phyloP scores from a whole-genome alignment of 305 asterid species.

The Ilex paraguariensis region DNA sequence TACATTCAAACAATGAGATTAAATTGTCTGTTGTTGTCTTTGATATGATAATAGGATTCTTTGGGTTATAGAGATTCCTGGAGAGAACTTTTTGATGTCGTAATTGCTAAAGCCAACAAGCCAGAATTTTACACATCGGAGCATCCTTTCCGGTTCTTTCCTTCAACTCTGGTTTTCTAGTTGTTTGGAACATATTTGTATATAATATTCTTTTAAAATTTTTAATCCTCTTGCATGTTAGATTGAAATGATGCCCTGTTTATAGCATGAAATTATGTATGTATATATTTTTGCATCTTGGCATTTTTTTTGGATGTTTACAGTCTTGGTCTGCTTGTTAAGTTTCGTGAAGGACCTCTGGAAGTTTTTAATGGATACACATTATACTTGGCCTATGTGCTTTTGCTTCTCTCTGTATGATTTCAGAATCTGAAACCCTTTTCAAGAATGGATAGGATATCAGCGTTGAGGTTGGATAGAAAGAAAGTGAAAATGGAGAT shows the following conservation, averaged over 20 bases:
- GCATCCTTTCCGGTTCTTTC: slow-evolving; percentile 84
- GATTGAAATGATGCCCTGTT: no score
- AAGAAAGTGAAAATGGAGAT: no score
- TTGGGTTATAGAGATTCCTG: slow-evolving; percentile 75
- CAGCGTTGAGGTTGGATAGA: no score
- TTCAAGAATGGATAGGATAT: no score
- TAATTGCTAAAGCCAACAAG: slow-evolving; percentile 92
- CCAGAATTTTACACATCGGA: slow-evolving; percentile 97
- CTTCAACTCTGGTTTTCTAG: slow-evolving; percentile 12
- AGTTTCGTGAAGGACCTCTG: neutral
- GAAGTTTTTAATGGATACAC: neutral
- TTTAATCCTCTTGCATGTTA: no score
- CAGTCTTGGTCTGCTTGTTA: neutral
- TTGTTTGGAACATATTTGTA: slow-evolving; percentile 2
- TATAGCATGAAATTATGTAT: no score
- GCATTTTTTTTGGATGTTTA: neutral
- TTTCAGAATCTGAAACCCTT: neutral
- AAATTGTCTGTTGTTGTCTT: slow-evolving; percentile 10
- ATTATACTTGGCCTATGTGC: neutral
- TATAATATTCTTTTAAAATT: no score
- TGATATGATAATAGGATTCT: slow-evolving; percentile 49
- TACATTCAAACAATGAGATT: neutral
- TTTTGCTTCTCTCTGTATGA: neutral
- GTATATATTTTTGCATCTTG: no score
- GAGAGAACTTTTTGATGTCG: slow-evolving; percentile 96